Evolutionary conservation across 495 filamentous ascomycete genomes (phyloP), one percentile per base, ranked within the genome.

Genomic region (Aspergillus cavernicola): DNA sequence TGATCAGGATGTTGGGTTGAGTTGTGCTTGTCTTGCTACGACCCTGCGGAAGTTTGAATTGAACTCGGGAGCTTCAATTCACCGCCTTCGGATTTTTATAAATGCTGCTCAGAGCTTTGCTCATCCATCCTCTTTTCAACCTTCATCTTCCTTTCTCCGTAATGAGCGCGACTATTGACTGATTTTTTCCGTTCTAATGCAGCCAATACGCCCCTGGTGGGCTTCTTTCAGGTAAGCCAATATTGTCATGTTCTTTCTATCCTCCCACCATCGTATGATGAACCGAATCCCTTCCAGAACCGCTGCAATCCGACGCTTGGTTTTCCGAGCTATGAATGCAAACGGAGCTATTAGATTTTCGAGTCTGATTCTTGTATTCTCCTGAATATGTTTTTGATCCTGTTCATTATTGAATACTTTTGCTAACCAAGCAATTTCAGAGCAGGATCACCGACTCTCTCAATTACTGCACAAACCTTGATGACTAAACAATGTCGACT

Each of bases 291-390:
- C 33, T 37, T 58, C 61, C 74, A 84, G 91, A 96, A 96, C 90
- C 91, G 90, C 90, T 95, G 92, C 91, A 88, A 87, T 84, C 44
- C 92, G 89, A 93, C 82, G 79, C 79, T 71, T 70, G 66, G 60
- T 37, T 58, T 64, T 56, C 39, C 60, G 68, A 62, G 58, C 62
- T 64, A 57, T 77, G 74, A 77, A 66, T 67, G 58, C 51, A 64
- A 69, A 55, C 43, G 67, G 68, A 70, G 46, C 45, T 42, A 47
- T 50, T 23, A 47, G 26, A 47, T 26, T 47, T 49, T 58, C 28
- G 51, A 40, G 46, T 50, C 39, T 55, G 45, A 57, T 32, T 26
- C 18, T 33, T 31, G 23, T 45, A 5, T 15, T 18, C 35, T 46
- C 22, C 11, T 6, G 19, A 26, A 11, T 23, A n/a, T 26, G 24